These are phyloP conservation scores for Pelargonium australe DNA, from an alignment of 441 rosid genomes.

Conservation along the genomic window DNA sequence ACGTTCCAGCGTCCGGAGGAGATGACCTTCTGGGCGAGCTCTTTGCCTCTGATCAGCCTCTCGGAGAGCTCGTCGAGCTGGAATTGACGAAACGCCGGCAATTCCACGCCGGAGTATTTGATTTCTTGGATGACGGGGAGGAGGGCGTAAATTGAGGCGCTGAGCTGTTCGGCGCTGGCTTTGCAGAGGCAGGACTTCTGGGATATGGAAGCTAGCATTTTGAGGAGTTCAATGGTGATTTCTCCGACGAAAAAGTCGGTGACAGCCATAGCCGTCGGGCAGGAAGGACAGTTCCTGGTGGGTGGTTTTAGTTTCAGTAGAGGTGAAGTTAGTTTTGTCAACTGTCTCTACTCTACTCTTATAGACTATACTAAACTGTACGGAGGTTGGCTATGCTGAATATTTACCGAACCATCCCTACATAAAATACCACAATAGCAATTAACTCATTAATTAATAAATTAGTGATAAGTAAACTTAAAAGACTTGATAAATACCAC, in stretches of 20 bases:
- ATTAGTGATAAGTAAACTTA: no score
- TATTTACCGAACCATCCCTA: no score
- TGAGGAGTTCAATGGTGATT: conserved; percentile 55
- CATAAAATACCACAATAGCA: no score
- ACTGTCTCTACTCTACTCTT: no score
- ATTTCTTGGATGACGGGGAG: conserved; percentile 54
- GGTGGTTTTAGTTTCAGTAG: no score
- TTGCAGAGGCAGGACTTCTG: conserved; percentile 37
- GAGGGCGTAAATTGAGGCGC: conserved; percentile 25
- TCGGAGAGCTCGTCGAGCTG: conserved; percentile 51
- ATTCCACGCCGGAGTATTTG: conserved; percentile 74
- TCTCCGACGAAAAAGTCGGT: conserved; percentile 65
- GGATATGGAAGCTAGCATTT: conserved; percentile 29
- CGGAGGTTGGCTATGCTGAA: no score
- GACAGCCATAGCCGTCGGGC: conserved; percentile 36
- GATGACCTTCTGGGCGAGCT: conserved; percentile 43
- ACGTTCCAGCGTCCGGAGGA: conserved; percentile 54
- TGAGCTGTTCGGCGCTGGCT: conserved; percentile 38
- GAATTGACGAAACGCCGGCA: conserved; percentile 48
- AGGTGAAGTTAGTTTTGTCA: no score
- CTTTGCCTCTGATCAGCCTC: conserved; percentile 38
- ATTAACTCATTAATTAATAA: no score
- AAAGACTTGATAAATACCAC: no score
- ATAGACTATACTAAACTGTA: no score
- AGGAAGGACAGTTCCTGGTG: not conserved